These are phyloP conservation scores for Cymbidium sinense DNA, from an alignment of 106 monocot genomes.

Conservation along the genomic window DNA sequence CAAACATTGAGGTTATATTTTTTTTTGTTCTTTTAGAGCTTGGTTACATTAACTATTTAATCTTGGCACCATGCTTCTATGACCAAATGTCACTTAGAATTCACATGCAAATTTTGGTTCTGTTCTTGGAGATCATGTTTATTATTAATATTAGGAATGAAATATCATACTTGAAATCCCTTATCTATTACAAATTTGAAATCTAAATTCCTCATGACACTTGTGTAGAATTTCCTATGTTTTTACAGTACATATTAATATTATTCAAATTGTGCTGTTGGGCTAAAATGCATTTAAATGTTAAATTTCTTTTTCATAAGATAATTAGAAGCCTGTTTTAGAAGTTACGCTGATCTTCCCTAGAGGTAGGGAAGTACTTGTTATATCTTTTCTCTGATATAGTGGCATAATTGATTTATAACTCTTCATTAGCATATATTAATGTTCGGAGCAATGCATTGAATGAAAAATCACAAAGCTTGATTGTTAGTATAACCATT, in stretches of 20 bases:
- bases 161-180: background rate
- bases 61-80: too few relatives aligned
- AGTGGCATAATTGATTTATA: background rate
- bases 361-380: background rate
- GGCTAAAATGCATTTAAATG: background rate
- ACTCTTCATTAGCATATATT: background rate
- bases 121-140: background rate
- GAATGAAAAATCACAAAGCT: too few relatives aligned
- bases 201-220: background rate
- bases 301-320: background rate
- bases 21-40: background rate
- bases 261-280: background rate
- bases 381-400: background rate
- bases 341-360: background rate
- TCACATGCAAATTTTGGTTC: too few relatives aligned
- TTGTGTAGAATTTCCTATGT: too few relatives aligned
- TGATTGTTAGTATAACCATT: too few relatives aligned
- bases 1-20: background rate
- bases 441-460: too few relatives aligned
- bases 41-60: background rate
- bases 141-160: background rate
- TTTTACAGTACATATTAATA: background rate
- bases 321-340: background rate
- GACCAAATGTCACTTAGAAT: too few relatives aligned
- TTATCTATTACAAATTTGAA: background rate